These are phyloP conservation scores for Cephaloascus fragrans DNA, from an alignment of 805 yeast genomes.

Conservation along the genomic window DNA sequence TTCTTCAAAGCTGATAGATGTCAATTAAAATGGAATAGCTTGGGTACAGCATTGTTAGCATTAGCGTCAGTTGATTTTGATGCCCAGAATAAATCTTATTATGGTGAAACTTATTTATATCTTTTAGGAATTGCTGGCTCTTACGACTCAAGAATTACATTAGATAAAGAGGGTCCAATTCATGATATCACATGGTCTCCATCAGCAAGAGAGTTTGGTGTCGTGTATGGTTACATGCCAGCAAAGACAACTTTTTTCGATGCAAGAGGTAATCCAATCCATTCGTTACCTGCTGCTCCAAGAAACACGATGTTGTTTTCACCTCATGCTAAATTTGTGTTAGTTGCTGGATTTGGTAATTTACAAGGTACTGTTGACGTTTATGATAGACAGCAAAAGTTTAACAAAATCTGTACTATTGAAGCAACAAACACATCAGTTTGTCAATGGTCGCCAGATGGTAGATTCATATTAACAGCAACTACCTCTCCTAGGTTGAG, in stretches of 20 bases:
- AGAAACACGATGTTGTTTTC: slow-evolving; percentile 87
- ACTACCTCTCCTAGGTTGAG: slow-evolving; percentile 95
- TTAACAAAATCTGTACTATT: slow-evolving; percentile 67
- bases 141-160: slow-evolving; percentile 78
- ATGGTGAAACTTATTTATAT: slow-evolving; percentile 92
- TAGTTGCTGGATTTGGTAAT: slow-evolving; percentile 97
- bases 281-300: slow-evolving; percentile 76
- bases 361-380: slow-evolving; percentile 94
- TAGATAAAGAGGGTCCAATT: slow-evolving; percentile 92
- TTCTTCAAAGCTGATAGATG: slow-evolving; percentile 96
- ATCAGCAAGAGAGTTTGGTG: slow-evolving; percentile 92
- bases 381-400: slow-evolving; percentile 83
- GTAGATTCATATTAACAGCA: slow-evolving; percentile 86
- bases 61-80: slow-evolving; percentile 95
- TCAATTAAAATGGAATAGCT: slow-evolving; percentile 83
- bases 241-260: slow-evolving; percentile 92
- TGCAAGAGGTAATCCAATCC: slow-evolving; percentile 81
- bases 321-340: slow-evolving; percentile 84
- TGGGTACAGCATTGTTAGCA: slow-evolving; percentile 91
- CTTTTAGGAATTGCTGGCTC: slow-evolving; percentile 87
- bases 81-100: slow-evolving; percentile 84
- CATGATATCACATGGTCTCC: slow-evolving; percentile 98
- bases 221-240: slow-evolving; percentile 96
- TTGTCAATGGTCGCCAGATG: slow-evolving; percentile 97
- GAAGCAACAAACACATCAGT: slow-evolving; percentile 94